Conservation (phyloP, 2,329 filamentous ascomycete species). For the Fusarium goolgardi region DNA sequence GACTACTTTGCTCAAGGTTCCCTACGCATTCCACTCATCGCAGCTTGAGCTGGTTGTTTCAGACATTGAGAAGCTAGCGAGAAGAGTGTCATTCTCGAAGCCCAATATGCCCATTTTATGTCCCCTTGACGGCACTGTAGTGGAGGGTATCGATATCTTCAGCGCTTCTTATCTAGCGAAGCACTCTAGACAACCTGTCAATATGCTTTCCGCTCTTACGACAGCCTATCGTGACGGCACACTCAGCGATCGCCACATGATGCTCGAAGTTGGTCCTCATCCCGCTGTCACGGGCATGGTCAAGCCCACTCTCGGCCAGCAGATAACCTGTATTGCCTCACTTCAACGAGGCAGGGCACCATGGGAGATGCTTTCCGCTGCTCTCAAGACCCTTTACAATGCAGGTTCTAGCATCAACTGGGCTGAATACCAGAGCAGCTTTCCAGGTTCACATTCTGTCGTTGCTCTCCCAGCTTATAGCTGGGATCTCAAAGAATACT, state of each 20-base stretch:
- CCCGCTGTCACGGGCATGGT: constrained; percentile 38
- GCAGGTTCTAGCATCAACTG: constrained; percentile 32
- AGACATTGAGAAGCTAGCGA: constrained; percentile 55
- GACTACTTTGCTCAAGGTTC: constrained; percentile 51
- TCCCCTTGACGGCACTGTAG: constrained; percentile 29
- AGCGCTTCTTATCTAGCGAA: constrained; percentile 24
- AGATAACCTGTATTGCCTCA: constrained; percentile 28
- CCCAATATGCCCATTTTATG: constrained; percentile 22
- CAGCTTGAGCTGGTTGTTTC: constrained; percentile 57
- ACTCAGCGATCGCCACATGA: constrained; percentile 21
- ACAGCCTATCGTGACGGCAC: constrained; percentile 2
- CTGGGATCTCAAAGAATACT: constrained; percentile 80
- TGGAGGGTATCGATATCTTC: constrained; percentile 11
- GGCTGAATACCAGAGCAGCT: constrained; percentile 49
- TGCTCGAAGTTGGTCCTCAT: constrained; percentile 39
- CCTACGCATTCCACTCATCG: constrained; percentile 54
- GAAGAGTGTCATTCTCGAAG: constrained; percentile 12
- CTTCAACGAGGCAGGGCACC: constrained; percentile 26
- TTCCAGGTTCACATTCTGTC: constrained; percentile 50
- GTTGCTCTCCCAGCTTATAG: constrained; percentile 75
- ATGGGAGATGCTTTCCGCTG: constrained; percentile 19
- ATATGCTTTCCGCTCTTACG: constrained; percentile 26
- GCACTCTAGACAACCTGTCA: constrained; percentile 37
- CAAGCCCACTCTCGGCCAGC: constrained; percentile 29
- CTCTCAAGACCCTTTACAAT: constrained; percentile 25